A percentile compares a stretch with the other conserved stretches of the same genome.
These are phyloP conservation scores for Pseudonitzschia pungens DNA, from an alignment of 108 stramenopile species.

Conservation along the genomic window DNA sequence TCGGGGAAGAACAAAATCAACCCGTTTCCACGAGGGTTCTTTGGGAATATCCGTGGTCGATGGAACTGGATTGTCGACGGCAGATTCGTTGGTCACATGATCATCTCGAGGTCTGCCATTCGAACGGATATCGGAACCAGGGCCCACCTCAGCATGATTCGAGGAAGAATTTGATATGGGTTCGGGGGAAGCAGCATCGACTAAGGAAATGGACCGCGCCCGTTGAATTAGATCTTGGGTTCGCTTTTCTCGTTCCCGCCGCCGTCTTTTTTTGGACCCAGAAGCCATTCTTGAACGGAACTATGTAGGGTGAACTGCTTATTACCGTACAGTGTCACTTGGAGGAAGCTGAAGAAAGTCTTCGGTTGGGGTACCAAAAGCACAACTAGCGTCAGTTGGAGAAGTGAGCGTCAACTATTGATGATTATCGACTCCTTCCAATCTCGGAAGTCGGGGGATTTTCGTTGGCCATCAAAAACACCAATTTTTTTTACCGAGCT, in stretches of 20 bases:
- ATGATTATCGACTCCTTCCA: no score
- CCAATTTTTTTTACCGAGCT: no score
- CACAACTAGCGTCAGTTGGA: no score
- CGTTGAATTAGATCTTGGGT: slow-evolving; percentile 6
- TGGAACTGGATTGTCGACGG: slow-evolving; percentile 3
- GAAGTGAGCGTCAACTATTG: no score
- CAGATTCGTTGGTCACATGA: background rate
- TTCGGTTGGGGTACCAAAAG: no score
- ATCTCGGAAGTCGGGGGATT: no score
- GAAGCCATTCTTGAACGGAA: background rate
- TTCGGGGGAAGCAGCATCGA: slow-evolving; percentile 5
- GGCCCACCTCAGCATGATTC: background rate
- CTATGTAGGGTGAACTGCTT: background rate
- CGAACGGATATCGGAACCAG: background rate
- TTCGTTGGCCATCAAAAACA: no score
- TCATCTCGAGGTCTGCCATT: background rate
- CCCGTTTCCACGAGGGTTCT: slow-evolving; percentile 17
- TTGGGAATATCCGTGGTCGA: background rate
- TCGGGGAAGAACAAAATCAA: slow-evolving; percentile 39
- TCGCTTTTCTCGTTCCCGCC: slow-evolving; percentile 13
- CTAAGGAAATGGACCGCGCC: slow-evolving; percentile 8
- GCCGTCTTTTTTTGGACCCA: background rate
- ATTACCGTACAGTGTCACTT: background rate
- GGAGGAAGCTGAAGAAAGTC: no score
- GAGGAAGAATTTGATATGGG: background rate